Percentiles rank a stretch among this genome's conserved stretches.
phyloP scores from a whole-genome alignment of 2,329 filamentous ascomycete species.

The Spiromastix sp. region DNA sequence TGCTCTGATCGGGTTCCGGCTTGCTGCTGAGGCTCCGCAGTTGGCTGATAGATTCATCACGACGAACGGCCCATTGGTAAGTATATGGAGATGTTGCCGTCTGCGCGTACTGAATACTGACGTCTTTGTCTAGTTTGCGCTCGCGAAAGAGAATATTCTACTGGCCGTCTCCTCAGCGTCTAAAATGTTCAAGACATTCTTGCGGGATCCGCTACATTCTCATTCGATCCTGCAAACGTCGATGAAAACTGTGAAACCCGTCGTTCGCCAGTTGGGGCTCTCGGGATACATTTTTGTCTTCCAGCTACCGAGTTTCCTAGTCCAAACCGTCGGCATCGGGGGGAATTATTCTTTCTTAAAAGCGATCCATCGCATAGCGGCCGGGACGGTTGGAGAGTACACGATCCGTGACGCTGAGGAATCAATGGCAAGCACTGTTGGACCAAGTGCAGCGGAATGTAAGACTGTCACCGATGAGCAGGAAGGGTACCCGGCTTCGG shows the following conservation, averaged over 20 bases:
- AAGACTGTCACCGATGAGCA: conserved; percentile 20
- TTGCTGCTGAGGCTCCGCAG: conserved; percentile 48
- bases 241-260: conserved; percentile 32
- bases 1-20: conserved; percentile 40
- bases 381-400: conserved; percentile 24
- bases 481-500: conserved; percentile 31
- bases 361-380: conserved; percentile 28
- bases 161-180: conserved; percentile 32
- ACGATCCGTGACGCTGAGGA: conserved; percentile 31
- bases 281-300: conserved; percentile 49
- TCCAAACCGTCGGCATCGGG: conserved; percentile 35
- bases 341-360: conserved; percentile 41
- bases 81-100: conserved; percentile 11
- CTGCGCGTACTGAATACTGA: conserved; percentile 1
- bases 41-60: conserved; percentile 47
- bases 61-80: conserved; percentile 43
- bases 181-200: conserved; percentile 42
- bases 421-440: conserved; percentile 40
- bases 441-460: conserved; percentile 39
- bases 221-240: conserved; percentile 36
- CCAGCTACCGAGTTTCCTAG: conserved; percentile 38
- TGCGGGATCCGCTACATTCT: conserved; percentile 33
- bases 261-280: conserved; percentile 37
- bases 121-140: conserved; percentile 24
- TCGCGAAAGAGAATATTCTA: conserved; percentile 33